Evolutionary conservation across 1,139 yeast genomes (phyloP).

Genomic region (Maudiozyma humilis): DNA sequence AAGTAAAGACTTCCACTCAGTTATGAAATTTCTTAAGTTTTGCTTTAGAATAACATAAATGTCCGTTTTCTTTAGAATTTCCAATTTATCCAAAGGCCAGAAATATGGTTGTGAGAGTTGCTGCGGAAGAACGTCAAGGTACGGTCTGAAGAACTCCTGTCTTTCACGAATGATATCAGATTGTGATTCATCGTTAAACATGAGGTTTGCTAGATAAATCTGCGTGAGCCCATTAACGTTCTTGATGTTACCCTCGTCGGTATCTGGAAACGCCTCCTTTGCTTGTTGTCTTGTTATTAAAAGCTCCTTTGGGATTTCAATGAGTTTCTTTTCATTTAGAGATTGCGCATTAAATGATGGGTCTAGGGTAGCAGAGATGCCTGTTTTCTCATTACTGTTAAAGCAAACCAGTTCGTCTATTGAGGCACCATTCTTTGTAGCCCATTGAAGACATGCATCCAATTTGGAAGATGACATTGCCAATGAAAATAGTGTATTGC

Average conservation of each 20-base stretch:
- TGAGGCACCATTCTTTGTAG: constrained; percentile 40
- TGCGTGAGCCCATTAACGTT: constrained; percentile 42
- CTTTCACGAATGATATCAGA: not conserved
- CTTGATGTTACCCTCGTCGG: constrained; percentile 10
- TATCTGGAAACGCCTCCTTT: constrained; percentile 31
- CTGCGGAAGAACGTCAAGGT: constrained; percentile 52
- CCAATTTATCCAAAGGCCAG: constrained; percentile 49
- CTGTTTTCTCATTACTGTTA: constrained; percentile 24
- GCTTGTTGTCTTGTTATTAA: constrained; percentile 42
- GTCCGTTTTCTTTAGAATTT: constrained; percentile 55
- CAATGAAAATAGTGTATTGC: too few species aligned
- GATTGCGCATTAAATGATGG: constrained; percentile 6
- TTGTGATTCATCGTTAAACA: constrained; percentile 24
- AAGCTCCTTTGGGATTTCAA: constrained; percentile 36
- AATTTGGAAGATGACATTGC: constrained; percentile 10
- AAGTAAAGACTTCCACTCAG: constrained; percentile 26
- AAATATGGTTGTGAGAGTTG: constrained; percentile 52
- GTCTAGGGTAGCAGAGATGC: constrained; percentile 37
- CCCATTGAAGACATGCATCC: constrained; percentile 41
- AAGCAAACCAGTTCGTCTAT: constrained; percentile 34
- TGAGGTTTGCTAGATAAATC: constrained; percentile 40
- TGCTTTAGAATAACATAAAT: constrained; percentile 33
- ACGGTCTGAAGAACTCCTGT: constrained; percentile 37
- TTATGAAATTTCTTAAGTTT: constrained; percentile 27
- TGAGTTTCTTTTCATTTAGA: constrained; percentile 15